These are phyloP conservation scores for Pleurotus sapidus DNA, from an alignment of 768 basidiomycete genomes.

Conservation along the genomic window DNA sequence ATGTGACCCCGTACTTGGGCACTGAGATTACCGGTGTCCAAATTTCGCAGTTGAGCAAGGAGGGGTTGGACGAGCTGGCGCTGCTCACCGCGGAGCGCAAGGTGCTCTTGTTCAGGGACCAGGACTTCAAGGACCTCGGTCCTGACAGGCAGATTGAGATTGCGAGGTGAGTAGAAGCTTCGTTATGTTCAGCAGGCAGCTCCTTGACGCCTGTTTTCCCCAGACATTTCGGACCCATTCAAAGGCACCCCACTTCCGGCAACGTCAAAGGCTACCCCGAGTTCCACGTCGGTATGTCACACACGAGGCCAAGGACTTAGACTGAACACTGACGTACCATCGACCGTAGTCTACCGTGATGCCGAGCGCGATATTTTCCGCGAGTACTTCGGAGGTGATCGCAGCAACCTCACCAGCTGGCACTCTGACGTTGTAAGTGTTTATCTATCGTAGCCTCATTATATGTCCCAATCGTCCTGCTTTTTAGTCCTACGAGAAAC, in stretches of 20 bases:
- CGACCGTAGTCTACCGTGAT: constrained; percentile 47
- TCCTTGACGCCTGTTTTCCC: neutral
- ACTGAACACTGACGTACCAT: too few species aligned
- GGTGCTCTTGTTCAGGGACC: constrained; percentile 54
- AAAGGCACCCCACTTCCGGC: constrained; percentile 44
- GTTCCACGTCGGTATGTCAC: constrained; percentile 50
- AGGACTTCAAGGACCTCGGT: constrained; percentile 58
- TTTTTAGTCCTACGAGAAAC: constrained; percentile 48
- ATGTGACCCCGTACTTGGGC: constrained; percentile 51
- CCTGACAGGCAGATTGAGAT: constrained; percentile 53
- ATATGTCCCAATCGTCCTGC: neutral
- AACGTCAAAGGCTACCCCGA: constrained; percentile 56
- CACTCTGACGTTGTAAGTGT: constrained; percentile 51
- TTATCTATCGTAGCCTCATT: neutral
- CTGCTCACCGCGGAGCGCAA: constrained; percentile 50
- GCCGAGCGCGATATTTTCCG: constrained; percentile 37
- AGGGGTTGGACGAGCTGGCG: constrained; percentile 53
- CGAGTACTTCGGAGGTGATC: constrained; percentile 40
- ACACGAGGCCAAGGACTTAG: too few species aligned
- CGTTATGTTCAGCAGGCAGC: too few species aligned
- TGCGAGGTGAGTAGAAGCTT: constrained; percentile 27
- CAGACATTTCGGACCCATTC: constrained; percentile 45
- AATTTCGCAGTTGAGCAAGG: constrained; percentile 47
- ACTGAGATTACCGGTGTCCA: constrained; percentile 51
- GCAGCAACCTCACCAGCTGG: constrained; percentile 42